These are phyloP conservation scores for Endotrypanum monterogeii DNA, from an alignment of 208 protist genomes.

Conservation along the genomic window DNA sequence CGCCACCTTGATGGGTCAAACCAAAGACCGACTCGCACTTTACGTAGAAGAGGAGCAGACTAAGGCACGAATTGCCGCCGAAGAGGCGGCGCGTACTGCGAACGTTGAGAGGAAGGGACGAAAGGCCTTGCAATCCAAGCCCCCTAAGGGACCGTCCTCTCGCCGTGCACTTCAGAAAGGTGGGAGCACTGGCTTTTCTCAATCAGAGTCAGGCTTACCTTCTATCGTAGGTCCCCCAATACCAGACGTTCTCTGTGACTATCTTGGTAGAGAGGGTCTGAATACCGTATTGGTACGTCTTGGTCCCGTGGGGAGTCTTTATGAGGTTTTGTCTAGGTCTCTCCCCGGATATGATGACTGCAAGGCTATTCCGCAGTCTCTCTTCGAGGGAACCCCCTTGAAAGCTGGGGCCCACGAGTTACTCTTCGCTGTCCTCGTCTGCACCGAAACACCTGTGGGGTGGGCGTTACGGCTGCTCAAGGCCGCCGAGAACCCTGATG, in stretches of 20 bases:
- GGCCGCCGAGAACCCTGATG: slow-evolving; percentile 24
- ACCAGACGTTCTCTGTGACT: slow-evolving; percentile 24
- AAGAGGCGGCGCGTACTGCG: slow-evolving; percentile 10
- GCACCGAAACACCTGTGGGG: slow-evolving; percentile 62
- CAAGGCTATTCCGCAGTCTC: slow-evolving; percentile 13
- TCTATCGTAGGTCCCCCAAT: slow-evolving; percentile 23
- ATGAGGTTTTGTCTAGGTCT: slow-evolving; percentile 8
- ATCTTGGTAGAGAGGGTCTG: slow-evolving; percentile 28
- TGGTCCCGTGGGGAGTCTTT: not conserved
- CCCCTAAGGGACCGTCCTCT: not conserved
- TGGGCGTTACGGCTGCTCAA: slow-evolving; percentile 41
- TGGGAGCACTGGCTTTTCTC: slow-evolving; percentile 12
- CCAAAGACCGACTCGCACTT: slow-evolving; percentile 5
- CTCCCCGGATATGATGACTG: not conserved
- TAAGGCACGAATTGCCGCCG: slow-evolving; percentile 5
- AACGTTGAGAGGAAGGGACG: slow-evolving; percentile 17
- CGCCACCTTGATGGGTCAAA: slow-evolving; percentile 16
- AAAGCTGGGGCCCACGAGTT: slow-evolving; percentile 17
- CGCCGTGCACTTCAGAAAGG: slow-evolving; percentile 15
- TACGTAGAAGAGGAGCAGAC: slow-evolving; percentile 26
- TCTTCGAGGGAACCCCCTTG: slow-evolving; percentile 28
- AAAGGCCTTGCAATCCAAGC: not conserved
- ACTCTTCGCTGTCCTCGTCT: slow-evolving; percentile 49
- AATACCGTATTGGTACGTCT: slow-evolving; percentile 17
- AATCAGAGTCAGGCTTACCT: not conserved